Evolutionary conservation across 345 rosid species (phyloP), one percentile per base, ranked within the genome.

Genomic region (Eutrema japonicum): DNA sequence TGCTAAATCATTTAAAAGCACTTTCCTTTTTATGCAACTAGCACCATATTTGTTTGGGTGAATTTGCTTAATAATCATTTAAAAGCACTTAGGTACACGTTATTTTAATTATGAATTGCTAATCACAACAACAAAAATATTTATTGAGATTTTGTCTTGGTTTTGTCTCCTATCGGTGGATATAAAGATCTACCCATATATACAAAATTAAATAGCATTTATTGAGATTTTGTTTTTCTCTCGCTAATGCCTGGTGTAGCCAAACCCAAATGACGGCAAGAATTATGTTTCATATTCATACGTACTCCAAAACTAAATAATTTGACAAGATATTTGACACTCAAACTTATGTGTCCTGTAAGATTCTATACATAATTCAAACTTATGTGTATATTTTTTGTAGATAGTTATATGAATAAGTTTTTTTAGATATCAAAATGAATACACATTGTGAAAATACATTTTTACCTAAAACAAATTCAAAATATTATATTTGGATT

Each of bases 81-180:
- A 18, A 18, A n/a, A n/a, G n/a, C n/a, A n/a, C n/a, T n/a, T n/a
- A n/a, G n/a, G n/a, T n/a, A n/a, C n/a, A n/a, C n/a, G n/a, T 18
- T 3, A 30, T 3, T 30, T 30, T 30, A 30, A 30, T 4, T 30
- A 30, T 30, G 35, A 38, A 38, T 10, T 38, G 30, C 63, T 57
- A 36, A 16, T 36, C 26, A 22, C 30, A 37, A 4, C 10, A 36
- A 3, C 6, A 5, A 4, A 32, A 32, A 5, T 9, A 37, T 36
- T 18, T 18, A n/a, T n/a, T n/a, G n/a, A n/a, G n/a, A n/a, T n/a
- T n/a, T n/a, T 18, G 22, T 1, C 22, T 18, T 18, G 49, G 4
- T 10, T 8, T 53, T 69, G n/a, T 68, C 64, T 11, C 26, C 32
- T 55, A 54, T 68, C 64, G 73, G 64, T 68, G 73, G 54, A 18